Percentiles rank a stretch among this genome's conserved stretches.
phyloP scores from a whole-genome alignment of 805 yeast genomes.

The Saccharomycopsis javanensis region DNA sequence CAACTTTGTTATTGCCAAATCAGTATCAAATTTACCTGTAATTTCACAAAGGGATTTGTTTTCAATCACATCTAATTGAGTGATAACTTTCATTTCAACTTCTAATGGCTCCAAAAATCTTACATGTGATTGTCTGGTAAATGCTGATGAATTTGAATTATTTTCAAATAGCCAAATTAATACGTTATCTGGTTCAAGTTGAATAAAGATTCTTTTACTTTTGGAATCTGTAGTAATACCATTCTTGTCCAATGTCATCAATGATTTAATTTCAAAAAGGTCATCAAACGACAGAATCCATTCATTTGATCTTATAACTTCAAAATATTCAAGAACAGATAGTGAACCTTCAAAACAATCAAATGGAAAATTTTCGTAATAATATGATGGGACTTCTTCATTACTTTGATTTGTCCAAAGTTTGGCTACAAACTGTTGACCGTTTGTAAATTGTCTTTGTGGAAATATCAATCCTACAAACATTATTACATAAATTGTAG shows the following conservation, averaged over 20 bases:
- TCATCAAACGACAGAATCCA: background rate
- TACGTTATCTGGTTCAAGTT: background rate
- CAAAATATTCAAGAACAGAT: conserved; percentile 2
- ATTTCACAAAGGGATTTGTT: background rate
- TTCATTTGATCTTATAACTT: background rate
- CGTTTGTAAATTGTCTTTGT: conserved; percentile 7
- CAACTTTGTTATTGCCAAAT: background rate
- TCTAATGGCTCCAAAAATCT: background rate
- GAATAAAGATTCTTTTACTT: background rate
- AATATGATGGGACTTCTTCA: background rate
- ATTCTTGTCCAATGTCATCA: background rate
- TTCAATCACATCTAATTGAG: background rate
- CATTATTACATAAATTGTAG: background rate
- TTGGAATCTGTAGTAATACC: background rate
- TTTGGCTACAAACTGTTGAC: conserved; percentile 10
- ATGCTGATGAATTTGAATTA: background rate
- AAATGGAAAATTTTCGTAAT: conserved; percentile 10
- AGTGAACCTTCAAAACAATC: background rate
- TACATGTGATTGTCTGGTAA: background rate
- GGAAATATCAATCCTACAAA: conserved; percentile 7
- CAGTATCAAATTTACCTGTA: background rate
- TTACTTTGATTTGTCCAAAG: background rate
- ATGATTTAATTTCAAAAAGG: background rate
- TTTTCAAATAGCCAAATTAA: background rate
- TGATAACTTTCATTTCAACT: background rate